Conservation (phyloP, 169 alveolate species). For the Eimeria sp. region DNA sequence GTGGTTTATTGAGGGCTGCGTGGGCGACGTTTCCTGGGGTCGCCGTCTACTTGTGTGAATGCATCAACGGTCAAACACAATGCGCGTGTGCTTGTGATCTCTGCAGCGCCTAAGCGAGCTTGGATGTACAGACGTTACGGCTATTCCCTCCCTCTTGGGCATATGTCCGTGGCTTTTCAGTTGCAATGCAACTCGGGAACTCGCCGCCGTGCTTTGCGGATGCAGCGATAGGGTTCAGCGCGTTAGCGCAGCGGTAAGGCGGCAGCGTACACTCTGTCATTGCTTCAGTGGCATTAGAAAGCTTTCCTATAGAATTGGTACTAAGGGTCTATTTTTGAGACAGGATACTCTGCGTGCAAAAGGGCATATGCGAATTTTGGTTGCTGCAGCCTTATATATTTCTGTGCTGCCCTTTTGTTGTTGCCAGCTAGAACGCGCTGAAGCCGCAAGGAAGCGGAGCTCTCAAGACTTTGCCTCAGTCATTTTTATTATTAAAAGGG, state of each 20-base stretch:
- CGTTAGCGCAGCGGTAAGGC: slow-evolving; percentile 48
- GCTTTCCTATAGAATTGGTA: background rate
- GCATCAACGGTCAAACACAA: background rate
- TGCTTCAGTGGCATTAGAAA: background rate
- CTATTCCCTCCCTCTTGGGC: slow-evolving; percentile 58
- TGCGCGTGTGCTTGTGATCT: background rate
- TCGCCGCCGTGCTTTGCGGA: slow-evolving; percentile 61
- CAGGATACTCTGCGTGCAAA: background rate
- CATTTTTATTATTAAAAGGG: slow-evolving; percentile 17
- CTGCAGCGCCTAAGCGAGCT: slow-evolving; percentile 44
- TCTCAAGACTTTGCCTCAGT: background rate
- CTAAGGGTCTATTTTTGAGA: background rate
- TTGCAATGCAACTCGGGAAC: slow-evolving; percentile 45
- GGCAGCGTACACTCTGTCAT: background rate
- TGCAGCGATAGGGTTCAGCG: slow-evolving; percentile 33
- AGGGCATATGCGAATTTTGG: background rate
- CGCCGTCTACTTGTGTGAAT: background rate
- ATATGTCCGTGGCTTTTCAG: slow-evolving; percentile 59
- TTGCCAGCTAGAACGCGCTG: slow-evolving; percentile 53
- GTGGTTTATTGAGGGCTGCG: background rate
- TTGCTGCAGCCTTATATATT: background rate
- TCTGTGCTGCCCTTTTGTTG: background rate
- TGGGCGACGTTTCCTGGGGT: background rate
- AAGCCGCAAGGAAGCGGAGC: slow-evolving; percentile 2
- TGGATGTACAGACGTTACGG: slow-evolving; percentile 62